These are phyloP conservation scores for Guadua angustifolia DNA, from an alignment of 176 grass and related monocot genomes.

Conservation along the genomic window DNA sequence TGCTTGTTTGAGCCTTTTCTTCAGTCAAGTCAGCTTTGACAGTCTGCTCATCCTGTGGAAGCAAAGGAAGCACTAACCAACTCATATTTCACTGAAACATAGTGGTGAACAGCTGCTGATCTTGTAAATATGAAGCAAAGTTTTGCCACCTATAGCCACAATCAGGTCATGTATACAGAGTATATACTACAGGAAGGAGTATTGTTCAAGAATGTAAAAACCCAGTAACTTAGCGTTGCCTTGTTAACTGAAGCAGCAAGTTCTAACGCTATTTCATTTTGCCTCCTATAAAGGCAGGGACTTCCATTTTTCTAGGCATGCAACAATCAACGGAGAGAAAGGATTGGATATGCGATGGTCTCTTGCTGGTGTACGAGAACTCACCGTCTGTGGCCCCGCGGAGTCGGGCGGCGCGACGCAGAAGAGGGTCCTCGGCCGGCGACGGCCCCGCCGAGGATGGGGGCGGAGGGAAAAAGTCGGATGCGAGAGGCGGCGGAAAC, in stretches of 20 bases:
- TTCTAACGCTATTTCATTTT: not conserved
- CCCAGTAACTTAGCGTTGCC: not conserved
- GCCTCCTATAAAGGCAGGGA: not conserved
- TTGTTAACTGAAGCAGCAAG: not conserved
- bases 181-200: not conserved
- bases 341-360: not conserved
- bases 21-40: constrained; percentile 36
- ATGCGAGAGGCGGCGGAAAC: not conserved
- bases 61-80: constrained; percentile 14
- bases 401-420: constrained; percentile 57
- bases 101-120: not conserved
- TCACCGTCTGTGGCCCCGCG: constrained; percentile 46
- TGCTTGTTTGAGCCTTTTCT: constrained; percentile 55
- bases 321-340: not conserved
- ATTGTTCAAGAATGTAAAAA: not conserved
- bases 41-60: constrained; percentile 60
- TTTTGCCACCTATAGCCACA: not conserved
- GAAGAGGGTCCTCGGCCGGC: constrained; percentile 18
- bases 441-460: not conserved
- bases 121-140: not conserved
- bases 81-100: not conserved
- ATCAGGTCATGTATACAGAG: not conserved
- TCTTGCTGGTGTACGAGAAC: not conserved
- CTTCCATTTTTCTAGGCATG: not conserved
- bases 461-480: constrained; percentile 26